These are phyloP conservation scores for Pelargonium myrrhifolium DNA, from an alignment of 441 rosid genomes.

Conservation along the genomic window DNA sequence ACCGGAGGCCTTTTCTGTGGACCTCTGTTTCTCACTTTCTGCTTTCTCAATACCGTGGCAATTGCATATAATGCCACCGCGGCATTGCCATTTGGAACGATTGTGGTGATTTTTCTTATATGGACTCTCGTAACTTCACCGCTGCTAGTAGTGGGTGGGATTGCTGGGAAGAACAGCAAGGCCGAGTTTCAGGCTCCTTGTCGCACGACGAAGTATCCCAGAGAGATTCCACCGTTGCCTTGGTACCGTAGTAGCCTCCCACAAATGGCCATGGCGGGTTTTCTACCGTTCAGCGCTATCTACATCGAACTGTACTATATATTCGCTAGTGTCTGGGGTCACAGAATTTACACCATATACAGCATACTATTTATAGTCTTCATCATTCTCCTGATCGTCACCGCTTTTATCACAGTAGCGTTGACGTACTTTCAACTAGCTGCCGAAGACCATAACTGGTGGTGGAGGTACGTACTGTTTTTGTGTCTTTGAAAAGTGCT, in stretches of 20 bases:
- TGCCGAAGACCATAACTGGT: conserved; percentile 42
- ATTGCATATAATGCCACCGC: conserved; percentile 36
- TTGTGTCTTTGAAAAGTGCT: not conserved
- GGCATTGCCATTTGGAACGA: conserved; percentile 39
- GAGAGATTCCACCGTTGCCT: conserved; percentile 37
- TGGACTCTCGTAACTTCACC: conserved; percentile 46
- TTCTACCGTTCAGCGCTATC: conserved; percentile 41
- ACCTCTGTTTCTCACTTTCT: conserved; percentile 33
- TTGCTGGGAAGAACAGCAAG: conserved; percentile 38
- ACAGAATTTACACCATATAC: conserved; percentile 40
- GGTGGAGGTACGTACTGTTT: conserved; percentile 34
- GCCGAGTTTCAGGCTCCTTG: conserved; percentile 42
- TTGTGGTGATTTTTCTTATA: conserved; percentile 36
- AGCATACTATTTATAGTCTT: conserved; percentile 35
- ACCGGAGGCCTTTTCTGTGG: conserved; percentile 38
- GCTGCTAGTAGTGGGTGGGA: conserved; percentile 33
- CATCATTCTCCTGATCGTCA: conserved; percentile 38
- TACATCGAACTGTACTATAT: conserved; percentile 39
- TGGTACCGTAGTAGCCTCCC: conserved; percentile 33
- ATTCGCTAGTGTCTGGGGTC: conserved; percentile 42
- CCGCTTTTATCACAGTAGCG: conserved; percentile 38
- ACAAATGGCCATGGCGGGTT: conserved; percentile 48
- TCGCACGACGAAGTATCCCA: conserved; percentile 36
- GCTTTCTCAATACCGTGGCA: conserved; percentile 35
- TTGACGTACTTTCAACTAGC: conserved; percentile 46